A percentile compares a stretch with the other conserved stretches of the same genome.
These are phyloP conservation scores for Candida anutae DNA, from an alignment of 1,139 yeast species.

Conservation along the genomic window DNA sequence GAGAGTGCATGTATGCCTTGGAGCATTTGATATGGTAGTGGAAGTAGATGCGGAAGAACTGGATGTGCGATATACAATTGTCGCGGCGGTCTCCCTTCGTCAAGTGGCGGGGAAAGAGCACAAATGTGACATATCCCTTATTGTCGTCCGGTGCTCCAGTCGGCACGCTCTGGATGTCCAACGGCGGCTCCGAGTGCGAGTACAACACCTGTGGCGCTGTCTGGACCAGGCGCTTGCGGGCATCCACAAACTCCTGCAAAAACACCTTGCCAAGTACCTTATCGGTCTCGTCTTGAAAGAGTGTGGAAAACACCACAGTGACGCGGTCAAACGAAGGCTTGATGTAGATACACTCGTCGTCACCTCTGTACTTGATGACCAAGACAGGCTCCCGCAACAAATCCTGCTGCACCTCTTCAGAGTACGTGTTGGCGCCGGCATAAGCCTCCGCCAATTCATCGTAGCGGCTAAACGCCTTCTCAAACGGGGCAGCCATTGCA, in stretches of 20 bases:
- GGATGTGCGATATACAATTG: conserved; percentile 80
- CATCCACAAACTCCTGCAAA: conserved; percentile 95
- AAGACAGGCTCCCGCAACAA: conserved; percentile 51
- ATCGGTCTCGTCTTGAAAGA: conserved; percentile 95
- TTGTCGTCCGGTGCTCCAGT: conserved; percentile 39
- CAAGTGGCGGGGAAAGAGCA: conserved; percentile 68
- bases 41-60: conserved; percentile 90
- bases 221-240: conserved; percentile 91
- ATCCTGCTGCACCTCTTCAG: conserved; percentile 45
- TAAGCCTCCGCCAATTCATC: conserved; percentile 57
- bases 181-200: conserved; percentile 86
- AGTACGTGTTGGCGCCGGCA: conserved; percentile 38
- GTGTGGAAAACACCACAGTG: conserved; percentile 89
- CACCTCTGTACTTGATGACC: conserved; percentile 78
- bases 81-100: conserved; percentile 67
- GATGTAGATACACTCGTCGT: conserved; percentile 79
- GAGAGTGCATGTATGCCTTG: conserved; percentile 95
- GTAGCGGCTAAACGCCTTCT: conserved; percentile 73
- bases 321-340: conserved; percentile 94
- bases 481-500: conserved; percentile 89
- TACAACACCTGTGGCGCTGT: conserved; percentile 97
- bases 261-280: conserved; percentile 92
- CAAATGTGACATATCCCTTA: conserved; percentile 72
- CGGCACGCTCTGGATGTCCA: conserved; percentile 57
- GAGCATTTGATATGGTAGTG: conserved; percentile 98